These are phyloP conservation scores for Thermothelomyces thermophilus DNA, from an alignment of 2,329 filamentous ascomycete species.

Conservation along the genomic window DNA sequence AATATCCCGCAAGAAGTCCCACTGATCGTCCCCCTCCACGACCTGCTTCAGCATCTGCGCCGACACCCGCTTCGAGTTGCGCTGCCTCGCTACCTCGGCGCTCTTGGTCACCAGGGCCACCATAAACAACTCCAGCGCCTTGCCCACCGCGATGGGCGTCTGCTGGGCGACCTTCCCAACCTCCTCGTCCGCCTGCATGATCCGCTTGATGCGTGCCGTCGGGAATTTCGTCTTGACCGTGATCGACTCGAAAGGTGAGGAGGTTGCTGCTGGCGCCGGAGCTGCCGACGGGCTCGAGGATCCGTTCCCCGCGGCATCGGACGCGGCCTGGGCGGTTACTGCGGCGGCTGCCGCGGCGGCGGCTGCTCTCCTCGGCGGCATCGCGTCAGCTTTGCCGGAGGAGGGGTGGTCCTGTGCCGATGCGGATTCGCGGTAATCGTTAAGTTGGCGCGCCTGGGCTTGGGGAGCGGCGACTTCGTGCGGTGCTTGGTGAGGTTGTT, in stretches of 20 bases:
- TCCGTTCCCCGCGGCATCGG: neutral
- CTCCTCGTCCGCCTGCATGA: conserved; percentile 99
- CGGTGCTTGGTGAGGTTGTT: conserved; percentile 25
- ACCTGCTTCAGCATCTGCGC: conserved; percentile 88
- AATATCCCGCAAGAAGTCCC: conserved; percentile 90
- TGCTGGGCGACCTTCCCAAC: conserved; percentile 98
- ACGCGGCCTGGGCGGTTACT: neutral
- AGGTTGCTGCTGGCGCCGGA: neutral
- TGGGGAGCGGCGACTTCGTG: conserved; percentile 24
- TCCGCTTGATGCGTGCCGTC: conserved; percentile 93
- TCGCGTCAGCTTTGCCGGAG: neutral
- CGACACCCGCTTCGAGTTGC: conserved; percentile 82
- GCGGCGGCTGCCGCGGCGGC: conserved; percentile 28
- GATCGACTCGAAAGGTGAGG: conserved; percentile 49
- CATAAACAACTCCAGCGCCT: conserved; percentile 97
- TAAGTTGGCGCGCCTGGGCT: conserved; percentile 6
- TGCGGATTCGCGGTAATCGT: conserved; percentile 2
- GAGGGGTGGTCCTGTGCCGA: neutral
- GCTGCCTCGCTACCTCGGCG: conserved; percentile 72
- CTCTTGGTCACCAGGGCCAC: conserved; percentile 85
- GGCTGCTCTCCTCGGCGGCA: conserved; percentile 15
- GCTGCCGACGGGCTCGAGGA: conserved; percentile 17
- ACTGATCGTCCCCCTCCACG: conserved; percentile 80
- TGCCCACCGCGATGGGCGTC: conserved; percentile 90
- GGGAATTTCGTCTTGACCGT: conserved; percentile 93